phyloP scores from a whole-genome alignment of 352 stramenopile genomes.

The Globisporangium nagaii region DNA sequence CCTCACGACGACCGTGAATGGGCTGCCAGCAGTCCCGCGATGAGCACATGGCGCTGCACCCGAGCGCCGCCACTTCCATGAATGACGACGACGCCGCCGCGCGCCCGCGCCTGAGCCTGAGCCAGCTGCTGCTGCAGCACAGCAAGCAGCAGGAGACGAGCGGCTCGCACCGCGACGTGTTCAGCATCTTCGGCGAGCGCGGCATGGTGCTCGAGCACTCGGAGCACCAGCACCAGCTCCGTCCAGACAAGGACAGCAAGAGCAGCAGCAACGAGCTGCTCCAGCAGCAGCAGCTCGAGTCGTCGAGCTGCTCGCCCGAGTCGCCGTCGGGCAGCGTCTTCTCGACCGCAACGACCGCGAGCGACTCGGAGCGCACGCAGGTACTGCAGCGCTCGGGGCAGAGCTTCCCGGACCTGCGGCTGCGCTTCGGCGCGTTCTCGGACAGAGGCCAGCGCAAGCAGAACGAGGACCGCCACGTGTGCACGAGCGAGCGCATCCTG shows the following conservation, averaged over 20 bases:
- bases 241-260: too few species aligned
- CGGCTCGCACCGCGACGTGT: conserved; percentile 67
- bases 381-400: conserved; percentile 43
- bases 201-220: conserved; percentile 60
- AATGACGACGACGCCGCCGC: conserved; percentile 15
- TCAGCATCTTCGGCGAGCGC: conserved; percentile 80
- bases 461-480: conserved; percentile 75
- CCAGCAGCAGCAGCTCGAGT: conserved; percentile 10
- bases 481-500: conserved; percentile 33
- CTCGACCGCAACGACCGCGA: conserved; percentile 65
- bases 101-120: conserved; percentile 38
- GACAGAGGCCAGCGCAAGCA: conserved; percentile 65
- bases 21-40: conserved; percentile 61
- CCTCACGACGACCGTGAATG: conserved; percentile 16
- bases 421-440: conserved; percentile 70
- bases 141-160: conserved; percentile 40
- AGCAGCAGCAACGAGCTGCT: conserved; percentile 21
- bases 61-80: not conserved
- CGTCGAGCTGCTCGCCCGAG: conserved; percentile 34
- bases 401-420: conserved; percentile 39
- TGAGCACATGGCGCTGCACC: conserved; percentile 22
- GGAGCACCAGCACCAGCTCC: conserved; percentile 9
- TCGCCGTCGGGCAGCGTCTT: conserved; percentile 65
- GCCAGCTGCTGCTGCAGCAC: conserved; percentile 44
- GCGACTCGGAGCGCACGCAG: conserved; percentile 67